These are phyloP conservation scores for Ustilago tritici DNA, from an alignment of 1,284 basidiomycete species.

Conservation along the genomic window DNA sequence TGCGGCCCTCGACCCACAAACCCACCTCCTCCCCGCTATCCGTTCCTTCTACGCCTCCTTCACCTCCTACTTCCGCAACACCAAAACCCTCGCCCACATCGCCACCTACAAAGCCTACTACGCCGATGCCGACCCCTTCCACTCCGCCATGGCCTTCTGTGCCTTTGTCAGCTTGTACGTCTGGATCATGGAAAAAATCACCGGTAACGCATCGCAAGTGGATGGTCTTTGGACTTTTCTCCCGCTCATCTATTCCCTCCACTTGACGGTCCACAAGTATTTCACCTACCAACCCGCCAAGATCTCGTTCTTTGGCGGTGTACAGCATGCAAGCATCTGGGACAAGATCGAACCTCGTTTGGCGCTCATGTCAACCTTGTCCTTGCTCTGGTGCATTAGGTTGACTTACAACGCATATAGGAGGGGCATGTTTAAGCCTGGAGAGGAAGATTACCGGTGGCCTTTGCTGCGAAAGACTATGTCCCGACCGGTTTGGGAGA, in stretches of 20 bases:
- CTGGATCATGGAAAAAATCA: slow-evolving; percentile 61
- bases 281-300: slow-evolving; percentile 51
- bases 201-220: slow-evolving; percentile 65
- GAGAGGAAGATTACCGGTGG: slow-evolving; percentile 94
- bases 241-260: slow-evolving; percentile 60
- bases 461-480: slow-evolving; percentile 79
- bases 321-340: slow-evolving; percentile 41
- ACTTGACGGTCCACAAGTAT: slow-evolving; percentile 62
- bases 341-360: slow-evolving; percentile 66
- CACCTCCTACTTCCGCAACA: slow-evolving; percentile 29
- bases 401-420: slow-evolving; percentile 86
- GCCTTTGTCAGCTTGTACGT: slow-evolving; percentile 52
- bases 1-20: slow-evolving; percentile 43
- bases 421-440: slow-evolving; percentile 80
- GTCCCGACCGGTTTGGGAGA: slow-evolving; percentile 79
- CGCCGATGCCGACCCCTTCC: slow-evolving; percentile 55
- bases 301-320: slow-evolving; percentile 35
- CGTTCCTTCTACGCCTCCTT: slow-evolving; percentile 46
- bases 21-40: slow-evolving; percentile 49
- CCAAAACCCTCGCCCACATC: slow-evolving; percentile 35
- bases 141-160: slow-evolving; percentile 59
- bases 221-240: slow-evolving; percentile 67
- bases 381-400: slow-evolving; percentile 72
- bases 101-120: slow-evolving; percentile 54
- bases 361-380: slow-evolving; percentile 69